Evolutionary conservation across 2,329 filamentous ascomycete species (phyloP), one percentile per base, ranked within the genome.

Genomic region (Epichloe festucae): DNA sequence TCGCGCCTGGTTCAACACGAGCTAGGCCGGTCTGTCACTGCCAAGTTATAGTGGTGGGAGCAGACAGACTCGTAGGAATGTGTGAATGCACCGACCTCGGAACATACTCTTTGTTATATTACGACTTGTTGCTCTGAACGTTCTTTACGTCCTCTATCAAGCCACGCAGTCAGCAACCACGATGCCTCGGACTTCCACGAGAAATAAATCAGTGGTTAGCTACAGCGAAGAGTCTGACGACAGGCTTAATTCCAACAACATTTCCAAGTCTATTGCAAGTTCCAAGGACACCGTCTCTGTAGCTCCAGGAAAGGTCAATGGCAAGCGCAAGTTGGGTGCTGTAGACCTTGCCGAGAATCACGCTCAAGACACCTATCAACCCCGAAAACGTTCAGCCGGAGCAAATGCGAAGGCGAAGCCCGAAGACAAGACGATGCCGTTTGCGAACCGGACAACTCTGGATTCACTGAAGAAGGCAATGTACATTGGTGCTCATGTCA

Each of bases 401-500:
- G 39, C 41, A 10, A 23, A 5, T 5, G 34, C 48, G 21, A 31
- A 15, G 55, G 56, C 58, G 7, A 67, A 70, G 46, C 62, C 41
- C 3, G 48, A 63, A 23, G 70, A 71, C 31, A 70, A 73, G 51
- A 58, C 59, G 27, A 79, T 81, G 73, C 82, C 87, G 0, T 67
- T 95, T 2, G 84, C 82, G 19, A 71, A 75, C 27, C 78, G 93
- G 38, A 90, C 89, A 0, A 68, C 75, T 4, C 67, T 82, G 34
- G 59, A 68, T 12, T 79, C 81, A 1, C 73, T 91, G 55, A 83
- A 84, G 64, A 77, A 74, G 64, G 67, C 74, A 12, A 86, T 96
- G 77, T 84, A 87, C 61, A 84, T 98, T 51, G 93, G 93, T 15
- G 93, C 93, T 1, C 93, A 98, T 66, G 89, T 97, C 55, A 93